These are phyloP conservation scores for Pichia insulana DNA, from an alignment of 805 yeast genomes.

Conservation along the genomic window DNA sequence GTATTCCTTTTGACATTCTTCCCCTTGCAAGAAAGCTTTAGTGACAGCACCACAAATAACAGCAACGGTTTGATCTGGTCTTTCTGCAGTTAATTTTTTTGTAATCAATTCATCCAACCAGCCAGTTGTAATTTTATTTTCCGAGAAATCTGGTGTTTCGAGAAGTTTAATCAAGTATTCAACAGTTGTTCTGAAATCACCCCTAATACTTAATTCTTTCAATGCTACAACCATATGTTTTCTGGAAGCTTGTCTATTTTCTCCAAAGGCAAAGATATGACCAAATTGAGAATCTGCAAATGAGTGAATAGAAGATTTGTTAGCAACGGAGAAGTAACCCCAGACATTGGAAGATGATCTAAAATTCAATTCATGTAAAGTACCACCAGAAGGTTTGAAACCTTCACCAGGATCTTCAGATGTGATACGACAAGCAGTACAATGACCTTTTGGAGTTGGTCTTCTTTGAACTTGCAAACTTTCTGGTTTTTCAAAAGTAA, in stretches of 20 bases:
- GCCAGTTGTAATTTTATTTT: conserved; percentile 94
- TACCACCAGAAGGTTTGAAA: conserved; percentile 97
- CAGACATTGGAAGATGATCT: conserved; percentile 96
- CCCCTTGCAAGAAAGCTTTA: conserved; percentile 79
- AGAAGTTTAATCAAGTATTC: conserved; percentile 91
- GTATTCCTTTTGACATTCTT: conserved; percentile 61
- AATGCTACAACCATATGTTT: conserved; percentile 98
- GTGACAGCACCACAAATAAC: conserved; percentile 97
- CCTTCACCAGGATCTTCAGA: conserved; percentile 99
- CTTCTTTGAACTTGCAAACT: conserved; percentile 74
- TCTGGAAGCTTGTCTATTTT: conserved; percentile 94
- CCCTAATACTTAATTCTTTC: conserved; percentile 92
- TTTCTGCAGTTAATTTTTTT: conserved; percentile 89
- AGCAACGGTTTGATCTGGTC: conserved; percentile 88
- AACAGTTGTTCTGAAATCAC: conserved; percentile 97
- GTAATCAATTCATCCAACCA: conserved; percentile 97
- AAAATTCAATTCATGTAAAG: conserved; percentile 91
- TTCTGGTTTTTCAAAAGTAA: conserved; percentile 68
- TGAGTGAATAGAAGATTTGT: conserved; percentile 94
- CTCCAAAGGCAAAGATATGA: conserved; percentile 98
- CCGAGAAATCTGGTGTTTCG: conserved; percentile 95
- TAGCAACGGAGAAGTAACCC: conserved; percentile 98
- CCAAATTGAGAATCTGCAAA: conserved; percentile 98
- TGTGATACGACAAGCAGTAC: conserved; percentile 98
- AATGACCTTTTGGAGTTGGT: conserved; percentile 96